Evolutionary conservation across 164 flowering plant species (phyloP).

Genomic region (Liquidambar formosana): DNA sequence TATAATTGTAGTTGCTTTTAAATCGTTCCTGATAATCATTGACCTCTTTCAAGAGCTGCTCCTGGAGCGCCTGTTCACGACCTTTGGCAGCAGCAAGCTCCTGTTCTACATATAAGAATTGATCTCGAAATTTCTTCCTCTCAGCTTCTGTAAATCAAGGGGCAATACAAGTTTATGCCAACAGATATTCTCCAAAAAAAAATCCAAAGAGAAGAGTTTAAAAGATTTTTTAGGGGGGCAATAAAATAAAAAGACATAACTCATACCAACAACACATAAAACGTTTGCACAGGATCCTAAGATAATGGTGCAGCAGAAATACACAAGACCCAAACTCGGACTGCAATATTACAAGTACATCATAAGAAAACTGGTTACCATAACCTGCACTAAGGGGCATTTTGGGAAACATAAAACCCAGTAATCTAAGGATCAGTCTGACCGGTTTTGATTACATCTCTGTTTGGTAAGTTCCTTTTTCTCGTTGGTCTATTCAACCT

Average conservation of each 20-base stretch:
- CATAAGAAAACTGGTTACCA: no score
- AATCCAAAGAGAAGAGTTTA: background rate
- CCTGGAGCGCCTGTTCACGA: slow-evolving; percentile 72
- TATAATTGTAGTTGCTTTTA: slow-evolving; percentile 48
- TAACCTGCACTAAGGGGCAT: no score
- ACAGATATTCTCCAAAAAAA: background rate
- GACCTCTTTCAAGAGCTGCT: slow-evolving; percentile 74
- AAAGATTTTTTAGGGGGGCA: background rate
- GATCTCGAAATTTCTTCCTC: slow-evolving; percentile 60
- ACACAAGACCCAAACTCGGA: background rate
- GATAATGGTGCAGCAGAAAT: background rate
- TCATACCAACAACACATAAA: background rate
- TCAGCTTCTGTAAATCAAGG: slow-evolving; percentile 60
- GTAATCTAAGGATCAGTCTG: no score
- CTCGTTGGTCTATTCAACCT: no score
- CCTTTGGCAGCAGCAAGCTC: slow-evolving; percentile 95
- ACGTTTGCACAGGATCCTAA: background rate
- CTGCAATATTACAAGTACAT: background rate
- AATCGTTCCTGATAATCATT: slow-evolving; percentile 62
- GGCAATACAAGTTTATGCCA: background rate
- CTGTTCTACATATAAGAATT: slow-evolving; percentile 61
- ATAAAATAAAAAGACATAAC: background rate
- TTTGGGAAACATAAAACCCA: no score
- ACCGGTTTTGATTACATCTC: no score
- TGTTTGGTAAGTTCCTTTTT: no score